These are phyloP conservation scores for Nicotiana attenuata DNA, from an alignment of 257 asterid genomes.

Conservation along the genomic window DNA sequence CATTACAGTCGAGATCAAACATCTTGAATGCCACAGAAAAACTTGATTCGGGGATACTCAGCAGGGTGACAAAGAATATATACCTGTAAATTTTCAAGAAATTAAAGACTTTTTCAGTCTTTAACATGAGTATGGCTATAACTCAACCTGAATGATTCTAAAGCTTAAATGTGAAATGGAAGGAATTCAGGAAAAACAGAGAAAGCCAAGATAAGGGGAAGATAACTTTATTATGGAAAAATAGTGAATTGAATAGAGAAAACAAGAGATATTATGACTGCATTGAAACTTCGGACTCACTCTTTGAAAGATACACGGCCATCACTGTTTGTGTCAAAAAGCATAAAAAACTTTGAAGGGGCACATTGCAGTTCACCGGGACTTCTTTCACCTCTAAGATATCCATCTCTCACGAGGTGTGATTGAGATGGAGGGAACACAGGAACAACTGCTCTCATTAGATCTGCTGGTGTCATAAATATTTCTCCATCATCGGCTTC, in stretches of 20 bases:
- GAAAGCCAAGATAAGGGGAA: conserved; percentile 10
- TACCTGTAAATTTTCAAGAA: conserved; percentile 51
- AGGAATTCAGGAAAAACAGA: not conserved
- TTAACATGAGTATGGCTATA: not conserved
- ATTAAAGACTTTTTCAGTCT: conserved; percentile 19
- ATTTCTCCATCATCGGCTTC: conserved; percentile 48
- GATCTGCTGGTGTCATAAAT: conserved; percentile 89
- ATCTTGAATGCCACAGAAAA: conserved; percentile 90
- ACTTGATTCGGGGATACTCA: conserved; percentile 89
- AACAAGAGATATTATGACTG: conserved; percentile 7
- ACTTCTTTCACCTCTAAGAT: conserved; percentile 81
- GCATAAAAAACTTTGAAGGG: conserved; percentile 83
- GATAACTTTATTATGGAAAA: not conserved
- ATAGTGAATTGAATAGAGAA: not conserved
- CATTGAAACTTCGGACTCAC: conserved; percentile 38
- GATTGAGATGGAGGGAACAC: conserved; percentile 97
- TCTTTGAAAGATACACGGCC: conserved; percentile 80
- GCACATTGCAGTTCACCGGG: conserved; percentile 82
- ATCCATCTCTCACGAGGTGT: conserved; percentile 77
- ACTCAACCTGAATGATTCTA: not conserved
- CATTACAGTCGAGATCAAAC: conserved; percentile 81
- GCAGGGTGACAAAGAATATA: conserved; percentile 81
- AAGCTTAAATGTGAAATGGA: not conserved
- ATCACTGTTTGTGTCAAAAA: conserved; percentile 77
- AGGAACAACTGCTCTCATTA: conserved; percentile 94